phyloP scores from a whole-genome alignment of 2,329 filamentous ascomycete species.

The Hymenotorrendiella dingleyae region DNA sequence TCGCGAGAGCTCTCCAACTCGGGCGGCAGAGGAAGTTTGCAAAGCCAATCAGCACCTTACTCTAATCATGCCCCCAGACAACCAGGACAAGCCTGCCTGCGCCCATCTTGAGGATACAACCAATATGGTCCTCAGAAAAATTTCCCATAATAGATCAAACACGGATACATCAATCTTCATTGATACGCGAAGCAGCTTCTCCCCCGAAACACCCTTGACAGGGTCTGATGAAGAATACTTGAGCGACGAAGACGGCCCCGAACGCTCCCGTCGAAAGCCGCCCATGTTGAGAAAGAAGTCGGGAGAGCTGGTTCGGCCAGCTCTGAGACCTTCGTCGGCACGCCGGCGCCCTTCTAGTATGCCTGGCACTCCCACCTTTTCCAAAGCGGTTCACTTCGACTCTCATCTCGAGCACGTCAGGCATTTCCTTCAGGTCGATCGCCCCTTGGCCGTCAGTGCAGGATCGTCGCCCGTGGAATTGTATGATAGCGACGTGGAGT shows the following conservation, averaged over 20 bases:
- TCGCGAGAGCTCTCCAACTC: slow-evolving; percentile 49
- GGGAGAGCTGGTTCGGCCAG: slow-evolving; percentile 89
- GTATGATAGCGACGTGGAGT: slow-evolving; percentile 83
- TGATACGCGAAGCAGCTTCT: slow-evolving; percentile 24
- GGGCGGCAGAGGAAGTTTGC: slow-evolving; percentile 22
- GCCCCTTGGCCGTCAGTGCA: slow-evolving; percentile 91
- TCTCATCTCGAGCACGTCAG: slow-evolving; percentile 92
- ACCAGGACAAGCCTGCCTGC: slow-evolving; percentile 24
- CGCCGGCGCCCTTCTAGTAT: slow-evolving; percentile 85
- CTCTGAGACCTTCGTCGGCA: slow-evolving; percentile 69
- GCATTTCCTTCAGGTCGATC: slow-evolving; percentile 90
- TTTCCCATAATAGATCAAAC: slow-evolving; percentile 26
- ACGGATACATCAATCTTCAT: slow-evolving; percentile 45
- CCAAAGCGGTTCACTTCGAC: slow-evolving; percentile 98
- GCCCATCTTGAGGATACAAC: slow-evolving; percentile 15
- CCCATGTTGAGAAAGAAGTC: slow-evolving; percentile 97
- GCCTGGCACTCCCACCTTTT: slow-evolving; percentile 93
- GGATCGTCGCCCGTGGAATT: slow-evolving; percentile 85
- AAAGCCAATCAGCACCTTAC: slow-evolving; percentile 23
- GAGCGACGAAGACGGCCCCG: slow-evolving; percentile 51
- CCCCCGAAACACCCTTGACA: slow-evolving; percentile 45
- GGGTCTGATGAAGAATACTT: slow-evolving; percentile 52
- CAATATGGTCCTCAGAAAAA: slow-evolving; percentile 20
- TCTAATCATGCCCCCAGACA: slow-evolving; percentile 32
- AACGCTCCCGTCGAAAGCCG: slow-evolving; percentile 61